Evolutionary conservation across 1,284 basidiomycete species (phyloP).

Genomic region (Abortiporus biennis): DNA sequence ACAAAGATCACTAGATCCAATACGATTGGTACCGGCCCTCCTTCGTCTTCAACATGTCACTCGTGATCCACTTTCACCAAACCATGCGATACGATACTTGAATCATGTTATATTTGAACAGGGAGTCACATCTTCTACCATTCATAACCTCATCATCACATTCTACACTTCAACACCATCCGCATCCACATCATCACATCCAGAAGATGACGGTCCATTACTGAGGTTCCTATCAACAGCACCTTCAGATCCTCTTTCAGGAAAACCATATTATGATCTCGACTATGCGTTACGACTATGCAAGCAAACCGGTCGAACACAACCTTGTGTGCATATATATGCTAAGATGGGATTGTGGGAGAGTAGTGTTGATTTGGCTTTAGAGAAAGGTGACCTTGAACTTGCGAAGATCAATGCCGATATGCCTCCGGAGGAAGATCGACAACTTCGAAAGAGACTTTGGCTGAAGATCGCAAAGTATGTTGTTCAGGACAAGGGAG

Average conservation of each 20-base stretch:
- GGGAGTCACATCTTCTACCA: conserved; percentile 75
- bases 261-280: conserved; percentile 91
- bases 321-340: conserved; percentile 95
- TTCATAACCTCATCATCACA: conserved; percentile 93
- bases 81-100: conserved; percentile 88
- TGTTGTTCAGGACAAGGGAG: conserved; percentile 95
- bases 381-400: conserved; percentile 90
- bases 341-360: conserved; percentile 98
- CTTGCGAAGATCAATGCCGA: conserved; percentile 92
- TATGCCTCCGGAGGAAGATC: conserved; percentile 81
- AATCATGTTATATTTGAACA: conserved; percentile 79
- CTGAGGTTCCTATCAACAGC: conserved; percentile 84
- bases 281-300: conserved; percentile 95
- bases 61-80: conserved; percentile 64
- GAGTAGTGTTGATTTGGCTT: conserved; percentile 91
- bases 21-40: conserved; percentile 86
- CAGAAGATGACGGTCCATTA: conserved; percentile 73
- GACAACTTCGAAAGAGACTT: conserved; percentile 83
- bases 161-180: conserved; percentile 62
- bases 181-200: conserved; percentile 24
- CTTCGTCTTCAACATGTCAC: conserved; percentile 73
- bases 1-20: conserved; percentile 73
- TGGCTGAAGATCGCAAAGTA: conserved; percentile 98
- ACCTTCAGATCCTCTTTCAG: conserved; percentile 77
- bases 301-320: conserved; percentile 75